Evolutionary conservation across 371 early-diverging fungal species (phyloP).

Genomic region (Choanephora cucurbitarum): DNA sequence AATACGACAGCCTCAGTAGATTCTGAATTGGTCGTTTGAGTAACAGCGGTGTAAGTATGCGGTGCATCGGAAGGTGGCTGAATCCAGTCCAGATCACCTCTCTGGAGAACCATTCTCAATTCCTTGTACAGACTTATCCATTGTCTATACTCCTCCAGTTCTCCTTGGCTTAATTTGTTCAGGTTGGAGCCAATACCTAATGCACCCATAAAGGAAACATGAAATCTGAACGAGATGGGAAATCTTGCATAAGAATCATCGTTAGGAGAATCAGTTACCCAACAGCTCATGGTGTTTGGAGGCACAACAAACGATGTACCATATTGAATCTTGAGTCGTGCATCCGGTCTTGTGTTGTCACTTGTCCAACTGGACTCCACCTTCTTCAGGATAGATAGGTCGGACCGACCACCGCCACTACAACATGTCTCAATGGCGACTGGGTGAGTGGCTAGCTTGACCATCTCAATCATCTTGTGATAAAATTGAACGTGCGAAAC

Average conservation of each 20-base stretch:
- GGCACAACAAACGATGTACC: conserved; percentile 42
- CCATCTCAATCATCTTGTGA: conserved; percentile 21
- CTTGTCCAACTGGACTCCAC: conserved; percentile 40
- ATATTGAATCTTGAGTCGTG: conserved; percentile 40
- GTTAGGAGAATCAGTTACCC: conserved; percentile 38
- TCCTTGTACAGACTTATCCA: conserved; percentile 46
- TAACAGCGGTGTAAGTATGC: conserved; percentile 4
- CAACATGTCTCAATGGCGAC: conserved; percentile 44
- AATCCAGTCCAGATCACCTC: conserved; percentile 37
- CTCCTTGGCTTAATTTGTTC: conserved; percentile 7
- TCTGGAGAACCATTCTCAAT: conserved; percentile 31
- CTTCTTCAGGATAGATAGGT: conserved; percentile 23
- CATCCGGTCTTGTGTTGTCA: conserved; percentile 45
- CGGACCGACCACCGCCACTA: conserved; percentile 51
- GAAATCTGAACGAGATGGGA: conserved; percentile 43
- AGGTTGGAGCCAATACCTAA: conserved; percentile 39
- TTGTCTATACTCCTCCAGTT: conserved; percentile 17
- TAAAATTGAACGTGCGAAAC: conserved; percentile 20
- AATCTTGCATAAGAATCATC: conserved; percentile 15
- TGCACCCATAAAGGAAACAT: conserved; percentile 42
- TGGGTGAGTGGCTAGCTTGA: conserved; percentile 25
- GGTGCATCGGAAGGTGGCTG: conserved; percentile 17
- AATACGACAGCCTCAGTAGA: conserved; percentile 30
- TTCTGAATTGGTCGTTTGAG: conserved; percentile 25
- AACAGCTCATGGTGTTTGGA: conserved; percentile 34